These are phyloP conservation scores for Durusdinium trenchii DNA, from an alignment of 73 alveolate genomes.

Conservation along the genomic window DNA sequence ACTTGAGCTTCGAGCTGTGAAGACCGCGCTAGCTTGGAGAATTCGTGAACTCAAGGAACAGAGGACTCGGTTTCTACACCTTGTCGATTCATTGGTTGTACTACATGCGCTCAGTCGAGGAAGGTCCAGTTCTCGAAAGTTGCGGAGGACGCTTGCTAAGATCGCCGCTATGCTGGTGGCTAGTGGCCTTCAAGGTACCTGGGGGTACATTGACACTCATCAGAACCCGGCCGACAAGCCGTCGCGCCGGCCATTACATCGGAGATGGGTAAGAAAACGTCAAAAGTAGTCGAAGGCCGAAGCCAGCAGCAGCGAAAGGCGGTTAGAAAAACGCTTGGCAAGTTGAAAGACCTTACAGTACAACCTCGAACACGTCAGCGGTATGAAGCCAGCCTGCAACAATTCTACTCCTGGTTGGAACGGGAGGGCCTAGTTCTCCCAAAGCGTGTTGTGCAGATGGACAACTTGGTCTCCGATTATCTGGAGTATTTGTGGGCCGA, in stretches of 20 bases:
- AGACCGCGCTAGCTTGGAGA: not conserved
- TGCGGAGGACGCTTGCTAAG: not conserved
- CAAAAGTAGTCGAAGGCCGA: not conserved
- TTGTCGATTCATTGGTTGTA: too few relatives aligned
- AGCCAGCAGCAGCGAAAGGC: not conserved
- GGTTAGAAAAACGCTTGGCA: not conserved
- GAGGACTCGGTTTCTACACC: not conserved
- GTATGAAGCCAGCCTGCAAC: not conserved
- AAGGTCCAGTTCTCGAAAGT: not conserved
- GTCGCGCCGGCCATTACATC: not conserved
- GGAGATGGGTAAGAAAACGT: too few relatives aligned
- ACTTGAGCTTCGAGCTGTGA: not conserved
- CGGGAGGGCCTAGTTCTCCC: not conserved
- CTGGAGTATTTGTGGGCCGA: not conserved
- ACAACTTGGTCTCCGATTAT: not conserved
- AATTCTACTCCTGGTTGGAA: not conserved
- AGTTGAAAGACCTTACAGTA: not conserved
- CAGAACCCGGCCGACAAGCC: constrained; percentile 13
- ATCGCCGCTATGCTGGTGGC: not conserved
- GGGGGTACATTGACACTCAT: not conserved
- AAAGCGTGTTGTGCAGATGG: not conserved
- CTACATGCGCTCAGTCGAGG: constrained; percentile 24
- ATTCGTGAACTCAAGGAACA: not conserved
- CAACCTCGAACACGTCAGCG: not conserved
- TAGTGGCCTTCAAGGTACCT: not conserved